Conservation (phyloP, 306 rosid species). For the Prunus padus region DNA sequence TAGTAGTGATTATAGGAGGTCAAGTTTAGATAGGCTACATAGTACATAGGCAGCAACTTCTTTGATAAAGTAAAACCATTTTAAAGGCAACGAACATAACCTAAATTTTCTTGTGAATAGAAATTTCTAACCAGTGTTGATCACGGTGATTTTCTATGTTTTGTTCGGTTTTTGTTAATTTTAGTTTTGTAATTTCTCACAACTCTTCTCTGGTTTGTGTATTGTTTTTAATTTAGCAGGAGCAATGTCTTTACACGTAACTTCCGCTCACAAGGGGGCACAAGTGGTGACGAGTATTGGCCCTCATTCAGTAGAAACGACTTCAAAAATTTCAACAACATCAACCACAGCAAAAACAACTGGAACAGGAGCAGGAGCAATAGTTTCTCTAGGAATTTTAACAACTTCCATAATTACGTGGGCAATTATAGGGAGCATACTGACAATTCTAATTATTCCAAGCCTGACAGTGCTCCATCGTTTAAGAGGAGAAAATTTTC, state of each 20-base stretch:
- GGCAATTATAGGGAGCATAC: conserved; percentile 36
- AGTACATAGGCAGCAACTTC: background rate
- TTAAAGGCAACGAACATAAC: no score
- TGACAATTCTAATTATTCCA: conserved; percentile 34
- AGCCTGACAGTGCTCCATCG: conserved; percentile 48
- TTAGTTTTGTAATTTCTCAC: background rate
- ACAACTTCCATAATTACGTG: conserved; percentile 34
- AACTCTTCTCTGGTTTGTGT: background rate
- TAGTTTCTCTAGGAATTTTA: conserved; percentile 35
- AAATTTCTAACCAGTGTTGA: background rate
- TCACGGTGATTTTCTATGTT: background rate
- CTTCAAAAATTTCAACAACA: conserved; percentile 18
- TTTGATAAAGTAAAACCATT: background rate
- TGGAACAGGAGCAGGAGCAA: conserved; percentile 57
- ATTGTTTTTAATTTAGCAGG: conserved; percentile 38
- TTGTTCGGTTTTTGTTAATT: background rate
- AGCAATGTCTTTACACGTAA: conserved; percentile 60
- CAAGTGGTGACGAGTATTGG: conserved; percentile 46
- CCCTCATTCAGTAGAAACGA: conserved; percentile 43
- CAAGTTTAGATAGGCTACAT: background rate
- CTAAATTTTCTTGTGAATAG: background rate
- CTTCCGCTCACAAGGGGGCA: conserved; percentile 50
- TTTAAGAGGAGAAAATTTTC: conserved; percentile 74
- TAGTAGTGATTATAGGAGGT: background rate
- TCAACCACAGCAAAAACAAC: conserved; percentile 25